Evolutionary conservation across 495 filamentous ascomycete species (phyloP).

Genomic region (Penicillium dipodomyicola): DNA sequence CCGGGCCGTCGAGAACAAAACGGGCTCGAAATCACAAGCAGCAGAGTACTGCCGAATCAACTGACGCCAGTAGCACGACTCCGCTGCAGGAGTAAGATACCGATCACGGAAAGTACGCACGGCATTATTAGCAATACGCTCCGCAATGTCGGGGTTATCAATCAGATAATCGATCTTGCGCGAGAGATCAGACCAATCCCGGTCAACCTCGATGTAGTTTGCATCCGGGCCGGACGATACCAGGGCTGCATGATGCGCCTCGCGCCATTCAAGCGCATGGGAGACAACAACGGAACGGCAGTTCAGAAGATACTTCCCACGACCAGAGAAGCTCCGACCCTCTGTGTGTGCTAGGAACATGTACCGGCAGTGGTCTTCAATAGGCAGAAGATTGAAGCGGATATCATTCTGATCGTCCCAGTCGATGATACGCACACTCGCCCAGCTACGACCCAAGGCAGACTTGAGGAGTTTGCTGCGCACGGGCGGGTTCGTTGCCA

Average conservation of each 20-base stretch:
- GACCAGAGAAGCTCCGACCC: conserved; percentile 56
- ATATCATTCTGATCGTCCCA: conserved; percentile 44
- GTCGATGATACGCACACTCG: conserved; percentile 48
- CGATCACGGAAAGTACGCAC: conserved; percentile 55
- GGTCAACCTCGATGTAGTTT: conserved; percentile 57
- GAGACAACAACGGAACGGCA: conserved; percentile 58
- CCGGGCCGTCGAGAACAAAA: conserved; percentile 25
- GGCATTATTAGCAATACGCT: conserved; percentile 55
- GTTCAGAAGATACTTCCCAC: conserved; percentile 58
- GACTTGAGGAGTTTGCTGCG: conserved; percentile 48
- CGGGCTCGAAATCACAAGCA: conserved; percentile 44
- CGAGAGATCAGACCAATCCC: conserved; percentile 55
- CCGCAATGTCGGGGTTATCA: conserved; percentile 47
- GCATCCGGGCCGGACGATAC: conserved; percentile 50
- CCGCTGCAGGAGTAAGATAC: conserved; percentile 59
- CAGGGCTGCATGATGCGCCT: conserved; percentile 42
- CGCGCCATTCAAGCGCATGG: conserved; percentile 40
- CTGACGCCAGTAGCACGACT: conserved; percentile 60
- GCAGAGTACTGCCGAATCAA: conserved; percentile 49
- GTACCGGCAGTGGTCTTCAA: conserved; percentile 61
- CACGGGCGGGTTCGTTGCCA: conserved; percentile 37
- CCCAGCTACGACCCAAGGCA: conserved; percentile 47
- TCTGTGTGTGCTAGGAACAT: conserved; percentile 59
- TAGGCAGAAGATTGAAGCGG: conserved; percentile 40
- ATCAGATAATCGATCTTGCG: conserved; percentile 52